Conservation (phyloP, 2,329 filamentous ascomycete species). For the Fusarium falciforme region DNA sequence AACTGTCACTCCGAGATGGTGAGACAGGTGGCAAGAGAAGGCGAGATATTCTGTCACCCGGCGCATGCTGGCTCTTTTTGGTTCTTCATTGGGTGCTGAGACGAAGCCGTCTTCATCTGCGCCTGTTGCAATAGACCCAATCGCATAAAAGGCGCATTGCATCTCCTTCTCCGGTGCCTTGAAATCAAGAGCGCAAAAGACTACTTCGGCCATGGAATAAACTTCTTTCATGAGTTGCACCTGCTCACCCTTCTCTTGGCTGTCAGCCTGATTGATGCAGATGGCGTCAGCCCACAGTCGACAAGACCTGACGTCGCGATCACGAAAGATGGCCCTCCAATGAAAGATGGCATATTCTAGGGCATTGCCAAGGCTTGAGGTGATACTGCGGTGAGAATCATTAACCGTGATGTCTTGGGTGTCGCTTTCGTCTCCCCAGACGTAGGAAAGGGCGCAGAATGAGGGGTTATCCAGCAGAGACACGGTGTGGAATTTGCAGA, state of each 20-base stretch:
- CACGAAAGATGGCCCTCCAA: background rate
- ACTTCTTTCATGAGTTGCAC: background rate
- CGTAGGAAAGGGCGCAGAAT: conserved; percentile 1
- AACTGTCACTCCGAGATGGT: background rate
- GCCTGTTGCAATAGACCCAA: background rate
- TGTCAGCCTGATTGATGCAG: conserved; percentile 8
- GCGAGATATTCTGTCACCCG: background rate
- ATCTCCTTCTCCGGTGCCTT: background rate
- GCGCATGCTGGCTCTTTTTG: background rate
- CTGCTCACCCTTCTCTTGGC: background rate
- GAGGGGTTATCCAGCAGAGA: background rate
- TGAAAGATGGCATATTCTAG: background rate
- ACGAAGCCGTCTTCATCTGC: background rate
- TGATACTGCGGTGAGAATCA: background rate
- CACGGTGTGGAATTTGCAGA: background rate
- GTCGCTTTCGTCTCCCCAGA: conserved; percentile 1
- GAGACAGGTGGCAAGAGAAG: background rate
- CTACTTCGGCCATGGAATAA: background rate
- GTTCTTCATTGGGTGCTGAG: background rate
- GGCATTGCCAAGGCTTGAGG: background rate
- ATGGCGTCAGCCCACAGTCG: conserved; percentile 11
- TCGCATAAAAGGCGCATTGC: background rate
- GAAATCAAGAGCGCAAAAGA: conserved; percentile 1
- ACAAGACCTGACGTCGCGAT: background rate
- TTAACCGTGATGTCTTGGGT: background rate